Evolutionary conservation across 1,139 yeast species (phyloP), one percentile per base, ranked within the genome.

Genomic region (Debaryomyces fabryi): DNA sequence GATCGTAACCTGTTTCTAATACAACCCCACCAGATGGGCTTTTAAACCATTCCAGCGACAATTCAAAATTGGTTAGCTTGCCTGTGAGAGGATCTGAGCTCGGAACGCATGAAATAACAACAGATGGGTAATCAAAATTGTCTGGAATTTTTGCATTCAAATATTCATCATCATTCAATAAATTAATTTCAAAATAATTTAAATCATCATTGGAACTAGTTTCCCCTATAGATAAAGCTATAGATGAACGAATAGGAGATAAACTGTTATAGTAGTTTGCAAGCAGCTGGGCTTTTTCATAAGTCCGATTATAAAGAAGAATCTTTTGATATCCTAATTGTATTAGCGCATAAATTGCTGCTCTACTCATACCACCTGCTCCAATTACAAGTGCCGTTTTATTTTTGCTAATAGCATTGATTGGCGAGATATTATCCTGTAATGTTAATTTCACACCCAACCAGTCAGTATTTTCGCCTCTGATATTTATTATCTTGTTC

Each of bases 401-500:
- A 18, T 49, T 41, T 25, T 44, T 37, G 24, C 49, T 50, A 12
- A 49, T 56, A 20, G 54, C 51, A 46, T 57, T 57, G 18, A 56
- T 56, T 4, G 59, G 58, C 3, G 58, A 52, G 16, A 50, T 42
- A 21, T 52, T 46, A 9, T 46, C 48, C 27, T 39, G 38, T 24
- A 50, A 39, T 4, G 50, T 44, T 13, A 45, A 35, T 12, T 52
- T 45, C 16, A 57, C 45, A 13, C 53, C 58, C 23, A 52, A 41
- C 58, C 60, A 56, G 44, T 56, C 59, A 12, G 55, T 54, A 37
- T 57, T 57, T 35, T 56, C 56, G 12, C 58, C 60, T 18, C 51
- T 42, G 6, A 46, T 46, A 7, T 45, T 35, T 3, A 42, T 21
- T 5, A 52, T 42, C 34, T 51, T 42, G 32, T 52, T 42, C 12